Percentiles rank a stretch among this genome's conserved stretches.
Evolutionary conservation across 2,329 filamentous ascomycete species (phyloP).

Genomic region (Phoma herbarum): DNA sequence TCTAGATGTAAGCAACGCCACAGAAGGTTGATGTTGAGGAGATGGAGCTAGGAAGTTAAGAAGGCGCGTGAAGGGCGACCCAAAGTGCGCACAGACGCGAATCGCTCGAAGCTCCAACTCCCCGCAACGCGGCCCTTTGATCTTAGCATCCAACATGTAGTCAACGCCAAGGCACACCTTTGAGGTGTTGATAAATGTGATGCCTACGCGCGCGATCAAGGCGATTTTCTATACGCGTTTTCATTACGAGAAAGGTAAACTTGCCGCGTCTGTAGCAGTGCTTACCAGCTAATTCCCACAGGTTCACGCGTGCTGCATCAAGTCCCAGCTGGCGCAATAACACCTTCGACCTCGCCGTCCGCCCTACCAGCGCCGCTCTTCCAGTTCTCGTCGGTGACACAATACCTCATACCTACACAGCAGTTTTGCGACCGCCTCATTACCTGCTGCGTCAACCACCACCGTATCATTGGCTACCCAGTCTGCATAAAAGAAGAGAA

Average conservation of each 20-base stretch:
- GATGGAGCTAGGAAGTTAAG: too few species aligned
- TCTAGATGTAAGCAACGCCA: too few species aligned
- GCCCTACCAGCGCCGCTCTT: slow-evolving; percentile 71
- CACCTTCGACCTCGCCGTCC: slow-evolving; percentile 50
- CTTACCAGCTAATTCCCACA: slow-evolving; percentile 40
- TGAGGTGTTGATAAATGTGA: slow-evolving; percentile 23
- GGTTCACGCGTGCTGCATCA: slow-evolving; percentile 71
- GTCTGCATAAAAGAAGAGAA: slow-evolving; percentile 80
- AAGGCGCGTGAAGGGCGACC: too few species aligned
- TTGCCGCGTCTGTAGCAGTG: neutral
- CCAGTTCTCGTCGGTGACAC: slow-evolving; percentile 84
- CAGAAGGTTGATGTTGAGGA: too few species aligned
- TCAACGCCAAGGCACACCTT: neutral
- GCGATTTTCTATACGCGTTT: slow-evolving; percentile 74
- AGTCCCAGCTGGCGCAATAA: slow-evolving; percentile 68
- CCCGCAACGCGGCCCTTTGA: slow-evolving; percentile 12
- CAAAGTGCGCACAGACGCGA: neutral
- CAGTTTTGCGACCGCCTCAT: slow-evolving; percentile 94
- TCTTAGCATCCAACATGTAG: slow-evolving; percentile 16
- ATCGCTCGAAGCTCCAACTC: slow-evolving; percentile 7
- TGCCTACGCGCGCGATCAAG: slow-evolving; percentile 60
- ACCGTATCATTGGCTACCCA: slow-evolving; percentile 85
- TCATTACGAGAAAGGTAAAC: slow-evolving; percentile 61
- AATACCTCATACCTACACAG: slow-evolving; percentile 94
- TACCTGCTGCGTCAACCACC: slow-evolving; percentile 76